Percentiles rank a stretch among this genome's conserved stretches.
Evolutionary conservation across 345 rosid genomes (phyloP).

Genomic region (Noccaea caerulescens): DNA sequence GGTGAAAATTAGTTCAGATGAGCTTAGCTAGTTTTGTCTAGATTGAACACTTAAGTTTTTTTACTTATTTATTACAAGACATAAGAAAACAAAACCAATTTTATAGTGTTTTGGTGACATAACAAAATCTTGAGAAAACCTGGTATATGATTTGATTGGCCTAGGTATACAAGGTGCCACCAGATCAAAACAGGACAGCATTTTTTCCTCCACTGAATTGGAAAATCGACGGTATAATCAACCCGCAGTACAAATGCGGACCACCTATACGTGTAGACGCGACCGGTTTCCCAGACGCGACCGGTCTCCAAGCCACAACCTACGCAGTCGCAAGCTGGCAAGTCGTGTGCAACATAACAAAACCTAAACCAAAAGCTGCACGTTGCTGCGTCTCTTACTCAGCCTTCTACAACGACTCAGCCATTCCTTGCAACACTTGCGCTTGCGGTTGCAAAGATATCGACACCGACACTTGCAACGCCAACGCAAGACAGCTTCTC

Average conservation of each 20-base stretch:
- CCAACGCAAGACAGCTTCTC: slow-evolving; percentile 56
- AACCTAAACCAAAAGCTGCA: slow-evolving; percentile 58
- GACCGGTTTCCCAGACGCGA: slow-evolving; percentile 69
- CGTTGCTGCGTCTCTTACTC: slow-evolving; percentile 91
- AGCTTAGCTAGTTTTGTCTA: no score
- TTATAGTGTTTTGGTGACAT: no score
- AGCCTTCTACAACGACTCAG: slow-evolving; percentile 80
- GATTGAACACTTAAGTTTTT: no score
- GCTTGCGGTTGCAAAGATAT: slow-evolving; percentile 79
- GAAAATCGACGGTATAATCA: slow-evolving; percentile 66
- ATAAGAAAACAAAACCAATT: background rate
- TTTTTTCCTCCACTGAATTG: slow-evolving; percentile 75
- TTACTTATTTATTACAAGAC: background rate
- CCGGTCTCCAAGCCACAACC: slow-evolving; percentile 62
- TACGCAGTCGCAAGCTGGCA: slow-evolving; percentile 83
- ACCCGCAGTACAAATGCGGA: slow-evolving; percentile 74
- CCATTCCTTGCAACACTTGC: slow-evolving; percentile 84
- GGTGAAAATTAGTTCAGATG: no score
- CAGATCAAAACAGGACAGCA: slow-evolving; percentile 68
- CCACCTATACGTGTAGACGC: slow-evolving; percentile 73
- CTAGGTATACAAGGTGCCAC: slow-evolving; percentile 77
- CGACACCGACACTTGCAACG: slow-evolving; percentile 57
- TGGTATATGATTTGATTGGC: slow-evolving; percentile 37
- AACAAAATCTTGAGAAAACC: background rate
- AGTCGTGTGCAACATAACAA: slow-evolving; percentile 74